These are phyloP conservation scores for Gypsophila paniculata DNA, from an alignment of 179 eudicot genomes.

Conservation along the genomic window DNA sequence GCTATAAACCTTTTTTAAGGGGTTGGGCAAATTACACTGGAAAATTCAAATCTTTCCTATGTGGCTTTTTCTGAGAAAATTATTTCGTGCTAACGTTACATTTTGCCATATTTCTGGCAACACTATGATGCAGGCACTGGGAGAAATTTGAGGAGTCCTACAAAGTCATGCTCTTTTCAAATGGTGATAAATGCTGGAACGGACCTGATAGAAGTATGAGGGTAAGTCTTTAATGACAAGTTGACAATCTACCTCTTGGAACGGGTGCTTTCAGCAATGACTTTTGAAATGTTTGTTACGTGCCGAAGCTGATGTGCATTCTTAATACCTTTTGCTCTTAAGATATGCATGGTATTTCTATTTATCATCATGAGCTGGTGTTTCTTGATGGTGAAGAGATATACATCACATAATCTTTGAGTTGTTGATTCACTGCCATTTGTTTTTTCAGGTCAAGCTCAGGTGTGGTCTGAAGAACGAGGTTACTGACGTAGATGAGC, in stretches of 20 bases:
- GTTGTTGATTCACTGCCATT: conserved; percentile 11
- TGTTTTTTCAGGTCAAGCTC: conserved; percentile 56
- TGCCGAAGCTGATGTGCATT: background rate
- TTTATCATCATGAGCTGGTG: background rate
- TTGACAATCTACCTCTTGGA: conserved; percentile 2
- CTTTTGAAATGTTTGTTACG: background rate
- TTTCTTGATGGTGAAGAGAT: background rate
- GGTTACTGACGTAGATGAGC: conserved; percentile 84
- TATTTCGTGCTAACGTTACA: background rate
- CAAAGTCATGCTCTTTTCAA: conserved; percentile 65
- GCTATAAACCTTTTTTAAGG: background rate
- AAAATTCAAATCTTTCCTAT: background rate
- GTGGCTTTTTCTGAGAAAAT: background rate
- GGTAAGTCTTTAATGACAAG: conserved; percentile 32
- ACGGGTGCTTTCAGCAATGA: background rate
- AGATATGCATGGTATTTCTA: background rate
- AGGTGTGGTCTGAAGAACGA: conserved; percentile 86
- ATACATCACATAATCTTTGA: background rate
- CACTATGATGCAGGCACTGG: conserved; percentile 54
- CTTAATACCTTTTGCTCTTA: background rate
- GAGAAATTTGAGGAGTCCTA: conserved; percentile 84
- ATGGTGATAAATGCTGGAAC: conserved; percentile 92
- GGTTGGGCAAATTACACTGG: background rate
- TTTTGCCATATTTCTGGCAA: background rate
- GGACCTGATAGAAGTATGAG: conserved; percentile 94